These are phyloP conservation scores for Tritrichomonas musculus DNA, from an alignment of 208 protist species.

Conservation along the genomic window DNA sequence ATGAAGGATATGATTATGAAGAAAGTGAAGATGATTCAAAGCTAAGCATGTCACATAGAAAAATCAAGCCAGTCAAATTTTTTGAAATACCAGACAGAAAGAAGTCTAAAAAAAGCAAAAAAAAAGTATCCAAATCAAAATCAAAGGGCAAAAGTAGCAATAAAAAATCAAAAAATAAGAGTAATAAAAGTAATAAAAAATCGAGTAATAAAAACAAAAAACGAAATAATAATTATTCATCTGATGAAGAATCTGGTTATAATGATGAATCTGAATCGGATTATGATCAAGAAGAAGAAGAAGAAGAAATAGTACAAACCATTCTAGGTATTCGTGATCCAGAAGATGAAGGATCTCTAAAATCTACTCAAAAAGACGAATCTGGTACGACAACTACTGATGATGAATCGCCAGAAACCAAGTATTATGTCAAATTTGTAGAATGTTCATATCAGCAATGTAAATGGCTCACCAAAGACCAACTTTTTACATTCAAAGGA, in stretches of 20 bases:
- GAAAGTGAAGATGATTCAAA: no score
- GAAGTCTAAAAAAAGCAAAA: no score
- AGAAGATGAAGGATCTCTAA: neutral
- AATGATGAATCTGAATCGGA: neutral
- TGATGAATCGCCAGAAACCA: neutral
- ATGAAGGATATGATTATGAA: neutral
- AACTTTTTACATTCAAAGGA: neutral
- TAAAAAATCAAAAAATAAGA: no score
- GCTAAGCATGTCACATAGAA: no score
- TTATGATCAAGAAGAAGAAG: neutral
- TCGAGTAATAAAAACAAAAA: neutral
- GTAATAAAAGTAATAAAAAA: neutral
- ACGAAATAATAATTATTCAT: no score
- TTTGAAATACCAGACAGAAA: no score
- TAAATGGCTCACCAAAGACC: slow-evolving; percentile 15
- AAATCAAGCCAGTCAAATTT: no score
- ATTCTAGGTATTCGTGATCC: neutral
- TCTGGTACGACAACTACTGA: neutral
- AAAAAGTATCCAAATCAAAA: no score
- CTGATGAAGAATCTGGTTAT: no score
- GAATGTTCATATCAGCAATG: slow-evolving; percentile 8
- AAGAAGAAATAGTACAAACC: neutral
- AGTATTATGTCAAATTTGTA: slow-evolving; percentile 26
- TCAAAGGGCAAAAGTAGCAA: no score
- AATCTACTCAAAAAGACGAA: neutral